Conservation (phyloP, 768 basidiomycete genomes). For the Boletus pseudo-olivaceus region DNA sequence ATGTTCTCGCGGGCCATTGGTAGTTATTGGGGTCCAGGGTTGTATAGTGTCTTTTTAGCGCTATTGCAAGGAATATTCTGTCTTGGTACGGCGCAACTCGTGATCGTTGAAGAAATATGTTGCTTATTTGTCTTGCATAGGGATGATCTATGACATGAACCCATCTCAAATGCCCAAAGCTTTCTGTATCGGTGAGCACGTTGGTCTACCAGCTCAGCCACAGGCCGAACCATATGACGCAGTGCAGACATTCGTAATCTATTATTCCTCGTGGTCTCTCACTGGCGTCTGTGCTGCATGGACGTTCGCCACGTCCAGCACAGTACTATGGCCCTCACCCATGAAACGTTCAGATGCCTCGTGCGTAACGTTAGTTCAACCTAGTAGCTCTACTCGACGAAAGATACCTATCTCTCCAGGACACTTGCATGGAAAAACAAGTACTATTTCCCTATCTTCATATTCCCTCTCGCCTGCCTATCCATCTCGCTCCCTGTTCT, state of each 20-base stretch:
- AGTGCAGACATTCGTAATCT: constrained; percentile 33
- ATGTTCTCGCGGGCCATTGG: constrained; percentile 43
- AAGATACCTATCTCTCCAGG: constrained; percentile 26
- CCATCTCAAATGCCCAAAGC: constrained; percentile 52
- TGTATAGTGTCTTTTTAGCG: constrained; percentile 50
- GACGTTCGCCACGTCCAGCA: constrained; percentile 46
- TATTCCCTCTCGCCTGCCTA: constrained; percentile 48
- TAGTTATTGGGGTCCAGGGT: constrained; percentile 45
- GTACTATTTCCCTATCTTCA: constrained; percentile 43
- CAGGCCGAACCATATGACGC: constrained; percentile 12
- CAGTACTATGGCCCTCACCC: constrained; percentile 36
- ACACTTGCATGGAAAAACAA: constrained; percentile 46
- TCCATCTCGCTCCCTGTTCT: constrained; percentile 42
- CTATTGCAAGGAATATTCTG: constrained; percentile 56
- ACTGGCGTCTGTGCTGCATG: constrained; percentile 44
- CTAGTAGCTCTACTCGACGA: not conserved
- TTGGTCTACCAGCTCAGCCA: not conserved
- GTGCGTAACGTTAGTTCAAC: constrained; percentile 8
- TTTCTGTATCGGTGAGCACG: constrained; percentile 53
- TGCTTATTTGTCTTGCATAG: constrained; percentile 30
- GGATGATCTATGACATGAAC: constrained; percentile 63
- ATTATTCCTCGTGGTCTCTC: constrained; percentile 41
- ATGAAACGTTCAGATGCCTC: constrained; percentile 25
- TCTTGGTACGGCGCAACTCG: constrained; percentile 42
- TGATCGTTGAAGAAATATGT: not conserved